Evolutionary conservation across 2,329 filamentous ascomycete species (phyloP).

Genomic region (Verticillium longisporum): DNA sequence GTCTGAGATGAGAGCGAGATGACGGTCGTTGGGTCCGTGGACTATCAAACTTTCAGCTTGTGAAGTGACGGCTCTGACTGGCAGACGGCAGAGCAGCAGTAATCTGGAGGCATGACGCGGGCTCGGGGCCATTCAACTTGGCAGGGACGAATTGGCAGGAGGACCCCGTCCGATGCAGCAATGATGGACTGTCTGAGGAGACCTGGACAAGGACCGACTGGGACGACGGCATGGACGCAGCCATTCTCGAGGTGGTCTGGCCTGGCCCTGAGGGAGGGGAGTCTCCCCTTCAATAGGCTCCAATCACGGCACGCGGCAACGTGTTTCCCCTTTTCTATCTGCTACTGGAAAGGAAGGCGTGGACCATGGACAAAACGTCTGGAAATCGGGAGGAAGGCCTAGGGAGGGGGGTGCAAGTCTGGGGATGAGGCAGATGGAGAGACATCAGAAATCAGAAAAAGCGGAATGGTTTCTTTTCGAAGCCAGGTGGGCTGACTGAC

Average conservation of each 20-base stretch:
- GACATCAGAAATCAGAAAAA: neutral
- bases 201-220: conserved; percentile 2
- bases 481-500: neutral
- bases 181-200: neutral
- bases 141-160: too few species aligned
- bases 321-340: neutral
- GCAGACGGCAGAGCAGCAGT: neutral
- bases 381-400: neutral
- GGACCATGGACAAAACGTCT: neutral
- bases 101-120: neutral
- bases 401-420: neutral
- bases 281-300: neutral
- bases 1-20: conserved; percentile 1
- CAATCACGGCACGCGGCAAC: neutral
- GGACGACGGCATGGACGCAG: conserved; percentile 15
- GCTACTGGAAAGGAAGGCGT: neutral
- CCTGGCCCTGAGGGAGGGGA: too few species aligned
- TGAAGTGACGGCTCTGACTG: neutral
- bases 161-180: neutral
- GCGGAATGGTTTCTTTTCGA: neutral
- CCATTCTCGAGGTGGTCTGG: conserved; percentile 2
- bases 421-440: neutral
- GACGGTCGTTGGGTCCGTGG: conserved; percentile 1
- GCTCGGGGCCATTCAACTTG: neutral
- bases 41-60: conserved; percentile 6